Evolutionary conservation across 1,284 basidiomycete genomes (phyloP).

Genomic region (Ganoderma meredithae): DNA sequence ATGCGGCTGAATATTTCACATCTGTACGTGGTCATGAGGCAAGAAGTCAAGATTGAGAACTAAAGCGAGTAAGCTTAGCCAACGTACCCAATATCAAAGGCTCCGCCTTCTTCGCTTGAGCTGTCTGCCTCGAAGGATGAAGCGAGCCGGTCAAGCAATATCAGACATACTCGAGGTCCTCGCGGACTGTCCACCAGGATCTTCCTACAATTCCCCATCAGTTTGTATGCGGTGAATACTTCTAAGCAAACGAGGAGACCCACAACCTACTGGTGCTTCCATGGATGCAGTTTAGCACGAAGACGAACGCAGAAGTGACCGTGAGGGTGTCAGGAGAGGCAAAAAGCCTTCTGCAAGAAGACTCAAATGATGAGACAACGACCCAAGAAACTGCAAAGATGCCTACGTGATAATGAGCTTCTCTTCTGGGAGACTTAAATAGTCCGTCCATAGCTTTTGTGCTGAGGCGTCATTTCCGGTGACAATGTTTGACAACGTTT

Average conservation of each 20-base stretch:
- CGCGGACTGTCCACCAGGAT: conserved; percentile 57
- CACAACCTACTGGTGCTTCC: conserved; percentile 63
- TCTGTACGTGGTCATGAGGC: conserved; percentile 35
- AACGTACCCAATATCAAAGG: conserved; percentile 79
- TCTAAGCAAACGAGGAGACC: conserved; percentile 39
- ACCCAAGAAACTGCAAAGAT: conserved; percentile 8
- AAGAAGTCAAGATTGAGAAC: not conserved
- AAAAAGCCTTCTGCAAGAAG: conserved; percentile 69
- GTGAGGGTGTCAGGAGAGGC: conserved; percentile 70
- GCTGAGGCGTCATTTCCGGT: conserved; percentile 70
- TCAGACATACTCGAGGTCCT: conserved; percentile 67
- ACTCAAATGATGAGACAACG: conserved; percentile 10
- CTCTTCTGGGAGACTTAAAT: conserved; percentile 74
- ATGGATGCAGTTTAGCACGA: conserved; percentile 77
- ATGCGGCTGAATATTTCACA: conserved; percentile 49
- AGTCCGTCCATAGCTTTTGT: conserved; percentile 64
- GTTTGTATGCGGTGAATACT: not conserved
- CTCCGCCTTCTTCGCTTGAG: conserved; percentile 59
- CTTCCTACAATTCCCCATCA: conserved; percentile 44
- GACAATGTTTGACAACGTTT: conserved; percentile 78
- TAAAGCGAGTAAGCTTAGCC: not conserved
- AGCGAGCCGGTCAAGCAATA: conserved; percentile 72
- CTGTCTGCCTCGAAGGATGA: conserved; percentile 71
- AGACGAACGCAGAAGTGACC: conserved; percentile 68
- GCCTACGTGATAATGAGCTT: conserved; percentile 76